Evolutionary conservation across 257 asterid genomes (phyloP), one percentile per base, ranked within the genome.

Genomic region (Solanum sitiens): DNA sequence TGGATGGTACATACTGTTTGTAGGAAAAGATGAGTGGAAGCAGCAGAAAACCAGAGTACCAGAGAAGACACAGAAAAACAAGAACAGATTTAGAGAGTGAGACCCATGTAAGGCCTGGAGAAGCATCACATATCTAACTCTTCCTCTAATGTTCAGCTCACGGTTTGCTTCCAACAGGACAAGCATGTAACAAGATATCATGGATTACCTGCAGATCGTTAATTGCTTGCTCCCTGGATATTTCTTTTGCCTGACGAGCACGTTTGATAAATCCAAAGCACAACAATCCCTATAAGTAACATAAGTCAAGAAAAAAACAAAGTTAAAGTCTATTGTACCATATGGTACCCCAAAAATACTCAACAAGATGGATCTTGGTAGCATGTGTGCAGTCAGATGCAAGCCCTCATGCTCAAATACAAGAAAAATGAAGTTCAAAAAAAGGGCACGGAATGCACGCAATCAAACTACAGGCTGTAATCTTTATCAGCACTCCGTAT

Each of bases 251-350:
- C 93, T 90, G 94, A 59, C 95, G 99, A 90, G 98, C 92, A 87
- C 98, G 99, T 91, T 95, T 95, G 89, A 95, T 87, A 89, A 90
- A 71, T 63, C 99, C 99, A 83, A 96, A 93, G 94, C 99, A 95
- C 44, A 95, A 88, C 42, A 97, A 9, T 84, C 99, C 99, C 99
- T 95, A 83, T 33, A 86, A 87, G 39, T 12, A 75, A 67, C 89
- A 47, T 83, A 56, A 15, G 21, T 76, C 44, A 18, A 50, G n/a
- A 44, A 33, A 86, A 18, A 25, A 68, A 40, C 20, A 79, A 47
- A 80, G 65, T 27, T 20, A 47, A 80, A 71, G 11, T 86, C 21
- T 56, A 76, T 37, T 35, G 61, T 27, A 56, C 79, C 33, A 76
- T 27, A 59, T 71, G 37, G 27, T 16, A 80, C 85, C 68, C 39